Evolutionary conservation across 305 asterid species (phyloP), one percentile per base, ranked within the genome.

Genomic region (Fraxinus sp.): DNA sequence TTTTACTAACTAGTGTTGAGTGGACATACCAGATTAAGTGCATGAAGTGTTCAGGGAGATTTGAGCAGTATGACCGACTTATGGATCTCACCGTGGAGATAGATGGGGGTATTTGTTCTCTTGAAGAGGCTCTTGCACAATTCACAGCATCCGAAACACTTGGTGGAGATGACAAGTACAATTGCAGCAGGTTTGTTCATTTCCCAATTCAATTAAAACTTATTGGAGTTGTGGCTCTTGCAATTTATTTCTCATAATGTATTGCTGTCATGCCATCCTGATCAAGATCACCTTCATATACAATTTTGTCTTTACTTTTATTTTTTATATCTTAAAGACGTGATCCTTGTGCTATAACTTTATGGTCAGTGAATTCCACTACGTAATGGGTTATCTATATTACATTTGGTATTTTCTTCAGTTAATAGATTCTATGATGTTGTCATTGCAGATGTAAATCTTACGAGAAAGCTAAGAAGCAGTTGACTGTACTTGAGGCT

Each of bases 11-110:
- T 18, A 77, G 80, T 14, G n/a, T 30, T 49, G 70, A 30, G 14
- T 16, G 72, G 24, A 77, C 13, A 36, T 81, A 77, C 78, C 86
- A 91, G 94, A 86, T 91, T 66, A 88, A 90, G 86, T 91, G 94
- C 87, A 87, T 87, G 93, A 91, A 88, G 89, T 91, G 94, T 81
- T 84, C 68, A 20, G 89, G 85, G 76, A 87, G 90, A 82, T 91
- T 91, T 64, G 94, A 87, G 82, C 85, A 62, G 28, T 43, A 20
- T 85, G 94, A 91, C 71, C 83, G 88, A n/a, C 87, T 90, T 87
- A 86, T 90, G 91, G 94, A 91, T 85, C 93, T 91, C 74, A 88
- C 86, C 5, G 92, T 91, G 81, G 94, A 91, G 87, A 90, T 91
- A 32, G 90, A 86, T 49, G 94, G 94, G 49, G 77, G 77, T 72